Conservation (phyloP, 2,329 filamentous ascomycete genomes). For the Chalaropsis ovoidea region DNA sequence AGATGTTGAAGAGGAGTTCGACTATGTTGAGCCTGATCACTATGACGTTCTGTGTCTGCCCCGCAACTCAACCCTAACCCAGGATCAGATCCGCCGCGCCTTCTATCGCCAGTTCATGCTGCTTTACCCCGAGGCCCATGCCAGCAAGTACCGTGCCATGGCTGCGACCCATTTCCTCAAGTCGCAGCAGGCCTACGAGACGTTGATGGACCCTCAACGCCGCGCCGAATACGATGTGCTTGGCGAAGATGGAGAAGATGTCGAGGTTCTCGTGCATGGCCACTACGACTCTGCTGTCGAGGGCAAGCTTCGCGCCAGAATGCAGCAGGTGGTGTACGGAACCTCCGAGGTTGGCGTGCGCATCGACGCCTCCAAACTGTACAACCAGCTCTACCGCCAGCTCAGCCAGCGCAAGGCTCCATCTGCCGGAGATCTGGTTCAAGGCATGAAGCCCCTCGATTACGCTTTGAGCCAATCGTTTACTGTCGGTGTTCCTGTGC, state of each 20-base stretch:
- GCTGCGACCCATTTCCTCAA: slow-evolving; percentile 36
- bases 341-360: slow-evolving; percentile 34
- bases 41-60: slow-evolving; percentile 41
- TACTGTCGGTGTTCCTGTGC: slow-evolving; percentile 32
- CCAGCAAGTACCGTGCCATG: slow-evolving; percentile 33
- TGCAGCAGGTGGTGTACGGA: slow-evolving; percentile 27
- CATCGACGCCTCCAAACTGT: slow-evolving; percentile 30
- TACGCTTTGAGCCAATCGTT: slow-evolving; percentile 36
- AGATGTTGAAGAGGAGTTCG: slow-evolving; percentile 23
- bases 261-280: slow-evolving; percentile 26
- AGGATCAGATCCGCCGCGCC: slow-evolving; percentile 36
- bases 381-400: slow-evolving; percentile 17
- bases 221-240: slow-evolving; percentile 36
- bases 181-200: slow-evolving; percentile 40
- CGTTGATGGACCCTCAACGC: slow-evolving; percentile 37
- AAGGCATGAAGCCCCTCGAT: slow-evolving; percentile 32
- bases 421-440: background rate
- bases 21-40: slow-evolving; percentile 31
- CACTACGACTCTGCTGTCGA: slow-evolving; percentile 27
- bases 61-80: slow-evolving; percentile 30
- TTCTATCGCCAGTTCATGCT: slow-evolving; percentile 39
- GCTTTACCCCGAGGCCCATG: slow-evolving; percentile 38
- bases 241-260: slow-evolving; percentile 25
- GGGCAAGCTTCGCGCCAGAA: slow-evolving; percentile 22
- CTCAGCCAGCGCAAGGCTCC: background rate